Evolutionary conservation across 768 basidiomycete species (phyloP).

Genomic region (Brasilioporus rufonigricans): DNA sequence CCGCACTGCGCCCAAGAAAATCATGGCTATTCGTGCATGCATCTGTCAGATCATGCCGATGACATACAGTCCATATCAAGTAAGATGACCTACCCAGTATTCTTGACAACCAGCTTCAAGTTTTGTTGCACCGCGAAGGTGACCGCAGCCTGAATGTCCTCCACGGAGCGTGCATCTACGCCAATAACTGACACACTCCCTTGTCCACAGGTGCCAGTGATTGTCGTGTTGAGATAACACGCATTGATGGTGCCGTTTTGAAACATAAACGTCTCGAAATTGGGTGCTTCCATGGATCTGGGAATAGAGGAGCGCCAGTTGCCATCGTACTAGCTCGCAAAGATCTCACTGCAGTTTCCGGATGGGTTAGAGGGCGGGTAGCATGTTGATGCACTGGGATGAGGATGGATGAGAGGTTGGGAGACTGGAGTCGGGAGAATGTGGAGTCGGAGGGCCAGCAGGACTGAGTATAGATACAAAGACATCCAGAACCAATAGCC

Average conservation of each 20-base stretch:
- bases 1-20: constrained; percentile 40
- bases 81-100: constrained; percentile 22
- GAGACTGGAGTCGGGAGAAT: constrained; percentile 17
- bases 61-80: too few relatives aligned
- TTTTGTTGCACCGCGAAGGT: constrained; percentile 21
- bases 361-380: constrained; percentile 24
- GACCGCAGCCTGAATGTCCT: constrained; percentile 27
- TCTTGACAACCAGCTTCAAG: constrained; percentile 28
- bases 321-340: constrained; percentile 30
- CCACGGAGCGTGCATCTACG: constrained; percentile 21
- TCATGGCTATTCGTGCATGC: constrained; percentile 31
- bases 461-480: constrained; percentile 17
- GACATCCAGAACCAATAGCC: constrained; percentile 6
- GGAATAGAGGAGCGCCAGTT: constrained; percentile 41
- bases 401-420: constrained; percentile 12
- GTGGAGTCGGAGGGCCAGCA: constrained; percentile 17
- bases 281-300: constrained; percentile 38
- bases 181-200: constrained; percentile 26
- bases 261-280: constrained; percentile 36
- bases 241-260: constrained; percentile 44
- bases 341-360: constrained; percentile 36
- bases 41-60: too few relatives aligned
- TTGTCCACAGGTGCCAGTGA: constrained; percentile 21
- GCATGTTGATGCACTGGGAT: constrained; percentile 18
- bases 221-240: constrained; percentile 32